Evolutionary conservation across 768 basidiomycete species (phyloP).

Genomic region (Boletus subcaerulescens): DNA sequence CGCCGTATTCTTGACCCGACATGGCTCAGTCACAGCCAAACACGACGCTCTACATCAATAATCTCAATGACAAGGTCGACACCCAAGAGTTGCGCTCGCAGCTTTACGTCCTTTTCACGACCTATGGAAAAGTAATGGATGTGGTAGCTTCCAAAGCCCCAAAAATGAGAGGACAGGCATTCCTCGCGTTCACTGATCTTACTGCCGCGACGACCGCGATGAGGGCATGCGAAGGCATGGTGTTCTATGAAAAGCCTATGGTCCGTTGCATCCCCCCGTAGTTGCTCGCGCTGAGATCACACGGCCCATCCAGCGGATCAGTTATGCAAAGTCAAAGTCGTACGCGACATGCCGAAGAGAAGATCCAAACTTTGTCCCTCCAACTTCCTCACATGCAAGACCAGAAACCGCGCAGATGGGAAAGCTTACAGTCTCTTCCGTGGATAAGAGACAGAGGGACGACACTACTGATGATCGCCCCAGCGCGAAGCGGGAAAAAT

Average conservation of each 20-base stretch:
- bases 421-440: conserved; percentile 32
- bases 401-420: conserved; percentile 42
- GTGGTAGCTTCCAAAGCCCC: conserved; percentile 84
- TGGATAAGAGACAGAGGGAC: conserved; percentile 67
- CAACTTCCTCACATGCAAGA: conserved; percentile 61
- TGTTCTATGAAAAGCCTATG: conserved; percentile 90
- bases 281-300: conserved; percentile 7
- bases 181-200: conserved; percentile 92
- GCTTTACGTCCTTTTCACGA: conserved; percentile 86
- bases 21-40: conserved; percentile 67
- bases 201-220: conserved; percentile 88
- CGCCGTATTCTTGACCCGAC: conserved; percentile 15
- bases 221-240: conserved; percentile 89
- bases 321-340: conserved; percentile 87
- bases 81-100: conserved; percentile 84
- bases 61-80: conserved; percentile 89
- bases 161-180: conserved; percentile 92
- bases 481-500: conserved; percentile 66
- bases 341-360: conserved; percentile 77
- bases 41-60: conserved; percentile 87
- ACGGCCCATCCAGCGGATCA: conserved; percentile 62
- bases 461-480: conserved; percentile 52
- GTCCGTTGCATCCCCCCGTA: conserved; percentile 45
- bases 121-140: conserved; percentile 92
- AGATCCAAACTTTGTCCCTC: conserved; percentile 79